A percentile compares a stretch with the other conserved stretches of the same genome.
Evolutionary conservation across 140 eudicot genomes (phyloP).

Genomic region (Oenanthe javanica): DNA sequence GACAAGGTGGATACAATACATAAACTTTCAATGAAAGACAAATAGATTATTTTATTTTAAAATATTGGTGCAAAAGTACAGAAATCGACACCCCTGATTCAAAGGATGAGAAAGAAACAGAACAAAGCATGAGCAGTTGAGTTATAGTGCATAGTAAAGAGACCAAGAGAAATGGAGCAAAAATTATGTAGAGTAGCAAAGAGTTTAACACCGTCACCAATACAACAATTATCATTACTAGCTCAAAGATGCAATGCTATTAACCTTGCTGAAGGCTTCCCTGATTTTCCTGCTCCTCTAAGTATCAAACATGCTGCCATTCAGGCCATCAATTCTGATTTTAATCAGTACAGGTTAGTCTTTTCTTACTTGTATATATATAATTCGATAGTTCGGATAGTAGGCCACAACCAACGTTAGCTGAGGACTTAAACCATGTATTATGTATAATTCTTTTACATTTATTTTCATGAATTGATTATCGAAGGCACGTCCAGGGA

Average conservation of each 20-base stretch:
- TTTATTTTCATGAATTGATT: neutral
- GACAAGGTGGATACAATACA: too few relatives aligned
- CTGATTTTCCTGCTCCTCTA: slow-evolving; percentile 83
- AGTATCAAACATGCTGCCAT: slow-evolving; percentile 81
- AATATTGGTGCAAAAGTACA: too few relatives aligned
- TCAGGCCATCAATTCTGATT: slow-evolving; percentile 78
- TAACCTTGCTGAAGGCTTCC: slow-evolving; percentile 98
- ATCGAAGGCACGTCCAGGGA: slow-evolving; percentile 81
- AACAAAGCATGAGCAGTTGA: neutral
- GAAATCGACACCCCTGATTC: neutral
- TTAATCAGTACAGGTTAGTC: slow-evolving; percentile 84
- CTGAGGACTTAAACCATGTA: neutral
- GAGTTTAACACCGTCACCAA: slow-evolving; percentile 61
- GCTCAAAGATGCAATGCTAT: slow-evolving; percentile 76
- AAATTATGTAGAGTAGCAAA: slow-evolving; percentile 68
- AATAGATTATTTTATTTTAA: too few relatives aligned
- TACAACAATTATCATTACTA: slow-evolving; percentile 65
- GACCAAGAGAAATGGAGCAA: slow-evolving; percentile 39
- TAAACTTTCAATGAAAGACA: too few relatives aligned
- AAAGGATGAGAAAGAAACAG: neutral
- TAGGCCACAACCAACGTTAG: neutral
- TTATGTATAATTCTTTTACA: too few relatives aligned
- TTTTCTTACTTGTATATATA: slow-evolving; percentile 41
- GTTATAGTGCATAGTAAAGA: neutral
- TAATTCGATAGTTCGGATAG: slow-evolving; percentile 18